Base-by-base conservation (phyloP, 192 early-diverging fungal genomes). In the Coemansia sp. region DNA sequence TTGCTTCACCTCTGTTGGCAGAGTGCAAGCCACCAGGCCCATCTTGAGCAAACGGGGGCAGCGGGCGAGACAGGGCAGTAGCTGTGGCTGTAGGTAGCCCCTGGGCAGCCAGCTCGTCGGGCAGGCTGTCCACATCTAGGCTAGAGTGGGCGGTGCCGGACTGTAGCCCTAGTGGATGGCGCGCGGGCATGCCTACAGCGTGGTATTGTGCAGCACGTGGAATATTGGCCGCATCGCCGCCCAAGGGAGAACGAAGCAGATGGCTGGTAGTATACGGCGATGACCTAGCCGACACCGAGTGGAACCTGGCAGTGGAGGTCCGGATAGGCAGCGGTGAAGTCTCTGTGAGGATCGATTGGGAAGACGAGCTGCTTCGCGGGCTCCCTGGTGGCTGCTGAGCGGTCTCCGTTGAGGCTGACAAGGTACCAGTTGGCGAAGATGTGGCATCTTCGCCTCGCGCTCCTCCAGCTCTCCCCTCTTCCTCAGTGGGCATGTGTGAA, bases 131-230 rank as follows among this genome's bases (percentile, higher is more conserved):
- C 24, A 16, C 11, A 23, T 34, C 16, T 38, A 66, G 59, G 31
- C 74, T 69, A 21, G 73, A 74, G 20, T 71, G 72, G 57, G 68
- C 62, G 6, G 72, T 51, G 55, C 74, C 72, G 2, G 73, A 46
- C 63, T 80, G 77, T 18, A 80, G 33, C 3, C 79, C 79, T 9
- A 82, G 67, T 33, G 79, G 79, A 43, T 82, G 79, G 9, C 79
- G 69, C 11, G 79, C 79, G 0, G 79, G 79, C 67, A 62, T 76
- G 9, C 79, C 79, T 0, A 82, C 74, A 5, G 79, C 67, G 23
- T 70, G 79, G 28, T 70, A 82, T 64, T 82, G 79, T 2, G 79
- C 79, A 5, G 79, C 57, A 24, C 79, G 69, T 14, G 79, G 74
- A n/a, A 82, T 80, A 46, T 75, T 76, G 8, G 73, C 67, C 3